Percentiles rank a stretch among this genome's conserved stretches.
Conservation (phyloP, 208 protist species). For the Novymonas esmeraldas region DNA sequence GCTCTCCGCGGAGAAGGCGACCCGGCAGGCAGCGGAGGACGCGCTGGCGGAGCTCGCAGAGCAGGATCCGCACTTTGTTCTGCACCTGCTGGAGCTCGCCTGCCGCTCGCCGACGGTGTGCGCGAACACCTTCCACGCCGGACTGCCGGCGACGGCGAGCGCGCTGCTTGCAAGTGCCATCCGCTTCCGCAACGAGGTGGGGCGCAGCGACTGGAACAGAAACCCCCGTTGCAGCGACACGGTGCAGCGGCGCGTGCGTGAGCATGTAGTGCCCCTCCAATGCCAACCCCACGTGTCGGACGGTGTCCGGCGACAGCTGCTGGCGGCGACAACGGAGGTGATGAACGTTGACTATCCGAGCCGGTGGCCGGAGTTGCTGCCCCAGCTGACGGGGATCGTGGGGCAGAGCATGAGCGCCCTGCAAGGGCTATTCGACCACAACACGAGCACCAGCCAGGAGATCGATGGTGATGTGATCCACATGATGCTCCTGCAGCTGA, state of each 20-base stretch:
- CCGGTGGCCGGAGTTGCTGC: conserved; percentile 67
- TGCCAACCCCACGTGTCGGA: conserved; percentile 72
- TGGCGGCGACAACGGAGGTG: conserved; percentile 64
- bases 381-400: conserved; percentile 55
- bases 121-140: conserved; percentile 17
- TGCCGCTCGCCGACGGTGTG: conserved; percentile 34
- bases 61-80: conserved; percentile 51
- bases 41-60: conserved; percentile 50
- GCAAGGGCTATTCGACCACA: conserved; percentile 20
- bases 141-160: conserved; percentile 7
- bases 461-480: conserved; percentile 20
- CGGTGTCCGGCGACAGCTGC: conserved; percentile 72
- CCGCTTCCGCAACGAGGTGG: conserved; percentile 75
- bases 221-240: conserved; percentile 54
- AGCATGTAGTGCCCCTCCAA: conserved; percentile 62
- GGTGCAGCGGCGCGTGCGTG: conserved; percentile 47
- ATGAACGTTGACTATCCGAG: conserved; percentile 75
- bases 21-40: conserved; percentile 69
- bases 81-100: conserved; percentile 65
- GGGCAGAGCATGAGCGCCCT: conserved; percentile 37
- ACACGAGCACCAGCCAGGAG: conserved; percentile 20
- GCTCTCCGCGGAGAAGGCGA: conserved; percentile 63
- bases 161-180: conserved; percentile 65
- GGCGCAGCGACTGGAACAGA: conserved; percentile 77
- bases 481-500: conserved; percentile 53